Evolutionary conservation across 116 monocot species (phyloP).

Genomic region (Cymodocea nodosa): DNA sequence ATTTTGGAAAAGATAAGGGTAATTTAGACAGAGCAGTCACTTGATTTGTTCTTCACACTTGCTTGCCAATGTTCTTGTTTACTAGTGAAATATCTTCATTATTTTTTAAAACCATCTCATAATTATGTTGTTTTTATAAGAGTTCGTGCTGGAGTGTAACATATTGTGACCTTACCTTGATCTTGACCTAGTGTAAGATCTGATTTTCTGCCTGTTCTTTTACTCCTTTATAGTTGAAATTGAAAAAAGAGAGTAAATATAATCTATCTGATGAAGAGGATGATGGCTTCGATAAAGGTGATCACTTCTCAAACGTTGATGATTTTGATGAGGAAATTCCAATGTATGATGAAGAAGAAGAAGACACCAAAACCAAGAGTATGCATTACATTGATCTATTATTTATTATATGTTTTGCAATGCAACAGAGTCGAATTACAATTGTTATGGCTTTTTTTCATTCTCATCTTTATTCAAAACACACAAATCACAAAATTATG

Average conservation of each 20-base stretch:
- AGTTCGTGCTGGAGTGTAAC: no score
- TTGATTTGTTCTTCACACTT: no score
- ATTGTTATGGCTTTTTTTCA: not conserved
- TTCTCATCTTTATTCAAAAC: not conserved
- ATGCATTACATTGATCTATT: not conserved
- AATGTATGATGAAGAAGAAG: conserved; percentile 49
- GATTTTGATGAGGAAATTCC: conserved; percentile 53
- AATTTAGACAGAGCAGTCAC: no score
- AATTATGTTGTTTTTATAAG: no score
- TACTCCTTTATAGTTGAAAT: conserved; percentile 38
- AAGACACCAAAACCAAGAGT: not conserved
- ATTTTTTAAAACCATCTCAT: no score
- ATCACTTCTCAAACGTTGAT: conserved; percentile 24
- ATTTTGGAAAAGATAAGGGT: no score
- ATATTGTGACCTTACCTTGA: not conserved
- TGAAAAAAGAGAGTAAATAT: conserved; percentile 63
- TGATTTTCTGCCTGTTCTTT: conserved; percentile 1
- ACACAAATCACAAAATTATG: no score
- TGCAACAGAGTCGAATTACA: no score
- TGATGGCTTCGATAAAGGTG: conserved; percentile 11
- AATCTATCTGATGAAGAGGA: conserved; percentile 83
- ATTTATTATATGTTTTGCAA: not conserved
- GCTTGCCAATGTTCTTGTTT: no score
- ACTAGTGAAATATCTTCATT: no score
- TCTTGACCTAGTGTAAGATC: not conserved